A percentile compares a stretch with the other conserved stretches of the same genome.
These are phyloP conservation scores for Fusarium tupiense DNA, from an alignment of 2,329 filamentous ascomycete species.

Conservation along the genomic window DNA sequence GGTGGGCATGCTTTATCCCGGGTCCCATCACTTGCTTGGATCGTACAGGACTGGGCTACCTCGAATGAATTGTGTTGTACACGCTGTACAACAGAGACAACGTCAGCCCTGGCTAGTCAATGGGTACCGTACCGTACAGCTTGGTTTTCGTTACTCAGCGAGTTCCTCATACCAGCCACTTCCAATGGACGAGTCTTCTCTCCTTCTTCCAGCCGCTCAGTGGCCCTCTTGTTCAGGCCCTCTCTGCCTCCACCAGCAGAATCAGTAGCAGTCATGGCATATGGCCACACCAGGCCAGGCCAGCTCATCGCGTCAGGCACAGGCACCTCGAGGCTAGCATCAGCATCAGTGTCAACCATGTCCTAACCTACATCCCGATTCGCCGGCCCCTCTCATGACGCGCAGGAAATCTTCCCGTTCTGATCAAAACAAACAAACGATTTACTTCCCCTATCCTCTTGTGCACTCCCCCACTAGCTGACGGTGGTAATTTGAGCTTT, in stretches of 20 bases:
- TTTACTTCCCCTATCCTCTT: slow-evolving; percentile 29
- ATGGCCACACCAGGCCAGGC: slow-evolving; percentile 3
- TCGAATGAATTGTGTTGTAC: slow-evolving; percentile 17
- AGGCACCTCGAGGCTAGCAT: slow-evolving; percentile 4
- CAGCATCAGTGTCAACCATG: slow-evolving; percentile 25
- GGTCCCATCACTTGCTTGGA: slow-evolving; percentile 21
- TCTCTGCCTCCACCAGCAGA: slow-evolving; percentile 7
- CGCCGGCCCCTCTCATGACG: slow-evolving; percentile 36
- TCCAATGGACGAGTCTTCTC: background rate
- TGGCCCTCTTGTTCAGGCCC: slow-evolving; percentile 19
- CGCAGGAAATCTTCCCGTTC: slow-evolving; percentile 39
- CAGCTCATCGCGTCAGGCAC: slow-evolving; percentile 31
- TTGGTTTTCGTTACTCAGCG: background rate
- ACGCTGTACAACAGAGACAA: slow-evolving; percentile 23
- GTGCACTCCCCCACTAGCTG: slow-evolving; percentile 40
- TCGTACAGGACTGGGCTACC: slow-evolving; percentile 12
- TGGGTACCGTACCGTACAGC: background rate
- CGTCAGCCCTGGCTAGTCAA: slow-evolving; percentile 13
- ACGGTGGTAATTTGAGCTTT: slow-evolving; percentile 43
- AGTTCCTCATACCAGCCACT: slow-evolving; percentile 15
- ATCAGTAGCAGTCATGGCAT: background rate
- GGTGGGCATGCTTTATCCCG: slow-evolving; percentile 34
- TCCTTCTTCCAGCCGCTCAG: slow-evolving; percentile 17
- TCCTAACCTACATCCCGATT: slow-evolving; percentile 32
- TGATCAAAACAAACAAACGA: slow-evolving; percentile 47